Base-by-base conservation (phyloP, 257 asterid genomes). In the Fraxinus pennsylvanica region DNA sequence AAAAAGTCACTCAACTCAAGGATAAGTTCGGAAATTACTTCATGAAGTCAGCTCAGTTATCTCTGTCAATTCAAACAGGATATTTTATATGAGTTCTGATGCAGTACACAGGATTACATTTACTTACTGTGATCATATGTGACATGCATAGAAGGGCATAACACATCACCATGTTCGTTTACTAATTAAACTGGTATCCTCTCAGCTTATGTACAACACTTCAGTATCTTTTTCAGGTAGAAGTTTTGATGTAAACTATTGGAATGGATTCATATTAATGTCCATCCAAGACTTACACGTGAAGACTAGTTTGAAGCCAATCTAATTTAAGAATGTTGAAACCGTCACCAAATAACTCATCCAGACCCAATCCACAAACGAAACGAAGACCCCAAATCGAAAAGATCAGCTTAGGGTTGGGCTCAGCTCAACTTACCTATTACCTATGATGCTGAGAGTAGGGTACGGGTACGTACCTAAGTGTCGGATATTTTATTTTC, bases 71-170 rank as follows among this genome's bases (percentile, higher is more conserved):
- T 25, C 27, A 25, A 25, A 25, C 27, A 25, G 27, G 27, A 25
- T 52, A n/a, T 21, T 12, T 52, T 33, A 14, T 9, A 21, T 38
- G 57, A 19, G 27, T 25, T 45, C 57, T 13, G 21, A 21, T 50
- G 32, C 75, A 50, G 32, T 52, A 30, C 68, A 3, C 50, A n/a
- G 19, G 22, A 19, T 43, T 38, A 59, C 19, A 78, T 39, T 35
- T 35, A 54, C 6, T 78, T 35, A 33, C 13, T 30, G 35, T 32
- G 29, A 77, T 52, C 19, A 5, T 52, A 3, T 57, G 72, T 63
- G 4, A 41, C 77, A 78, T 61, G 63, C 30, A 73, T 30, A 41
- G 30, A 65, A 27, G 71, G 36, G 15, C n/a, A 25, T 59, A 66
- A 65, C 25, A 47, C 52, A 50, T 5, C 29, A 57, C 66, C 66